Evolutionary conservation across 345 rosid species (phyloP).

Genomic region (Lumnitzera littorea): DNA sequence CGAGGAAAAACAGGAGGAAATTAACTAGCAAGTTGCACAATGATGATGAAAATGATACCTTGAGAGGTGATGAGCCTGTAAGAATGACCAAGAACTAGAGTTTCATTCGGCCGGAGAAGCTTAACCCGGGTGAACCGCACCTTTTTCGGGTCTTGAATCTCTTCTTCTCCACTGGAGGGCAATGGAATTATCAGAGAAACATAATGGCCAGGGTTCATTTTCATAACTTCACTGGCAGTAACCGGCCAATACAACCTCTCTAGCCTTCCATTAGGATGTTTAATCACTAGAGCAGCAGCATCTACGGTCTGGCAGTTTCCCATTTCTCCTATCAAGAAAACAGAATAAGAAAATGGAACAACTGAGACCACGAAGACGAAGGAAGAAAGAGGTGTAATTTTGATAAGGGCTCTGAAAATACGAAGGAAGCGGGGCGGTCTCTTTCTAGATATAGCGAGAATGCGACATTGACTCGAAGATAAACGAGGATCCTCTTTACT

Average conservation of each 20-base stretch:
- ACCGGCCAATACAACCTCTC: constrained; percentile 78
- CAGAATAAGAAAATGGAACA: background rate
- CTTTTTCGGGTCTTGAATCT: constrained; percentile 14
- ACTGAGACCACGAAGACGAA: background rate
- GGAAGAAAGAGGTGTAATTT: background rate
- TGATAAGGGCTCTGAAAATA: too few species aligned
- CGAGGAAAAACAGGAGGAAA: too few species aligned
- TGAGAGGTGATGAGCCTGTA: constrained; percentile 87
- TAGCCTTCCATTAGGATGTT: constrained; percentile 75
- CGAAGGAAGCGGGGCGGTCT: background rate
- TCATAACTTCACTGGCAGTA: constrained; percentile 72
- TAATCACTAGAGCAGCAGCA: constrained; percentile 89
- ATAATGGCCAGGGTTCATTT: constrained; percentile 78
- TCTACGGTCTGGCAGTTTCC: constrained; percentile 97
- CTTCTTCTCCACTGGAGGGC: constrained; percentile 28
- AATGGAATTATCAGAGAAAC: constrained; percentile 90
- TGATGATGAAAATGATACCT: constrained; percentile 31
- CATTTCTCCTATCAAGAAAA: constrained; percentile 25
- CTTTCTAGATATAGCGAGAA: background rate
- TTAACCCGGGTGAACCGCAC: constrained; percentile 76
- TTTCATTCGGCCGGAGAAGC: constrained; percentile 80
- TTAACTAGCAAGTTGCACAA: background rate
- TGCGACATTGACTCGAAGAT: background rate
- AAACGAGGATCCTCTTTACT: background rate
- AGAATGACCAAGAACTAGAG: constrained; percentile 88